Conservation (phyloP, 2,329 filamentous ascomycete genomes). For the Colletotrichum eleusines region DNA sequence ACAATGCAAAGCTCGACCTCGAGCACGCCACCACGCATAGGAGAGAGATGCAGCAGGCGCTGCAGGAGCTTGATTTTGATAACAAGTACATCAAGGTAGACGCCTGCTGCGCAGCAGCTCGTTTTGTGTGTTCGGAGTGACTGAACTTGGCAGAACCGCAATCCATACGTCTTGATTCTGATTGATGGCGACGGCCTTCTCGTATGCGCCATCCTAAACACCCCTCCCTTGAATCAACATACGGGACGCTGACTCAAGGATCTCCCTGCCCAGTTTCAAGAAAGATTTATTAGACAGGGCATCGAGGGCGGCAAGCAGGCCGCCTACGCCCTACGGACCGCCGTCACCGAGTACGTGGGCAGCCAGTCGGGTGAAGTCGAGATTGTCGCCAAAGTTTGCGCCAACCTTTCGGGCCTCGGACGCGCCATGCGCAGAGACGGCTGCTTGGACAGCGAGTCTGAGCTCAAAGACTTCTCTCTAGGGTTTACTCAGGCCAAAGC, state of each 20-base stretch:
- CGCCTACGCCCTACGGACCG: slow-evolving; percentile 61
- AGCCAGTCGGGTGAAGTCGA: slow-evolving; percentile 61
- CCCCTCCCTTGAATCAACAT: slow-evolving; percentile 1
- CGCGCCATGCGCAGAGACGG: slow-evolving; percentile 64
- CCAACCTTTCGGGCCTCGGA: slow-evolving; percentile 64
- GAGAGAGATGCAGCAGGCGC: slow-evolving; percentile 62
- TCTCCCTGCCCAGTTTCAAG: slow-evolving; percentile 63
- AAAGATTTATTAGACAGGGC: slow-evolving; percentile 65
- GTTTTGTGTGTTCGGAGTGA: slow-evolving; percentile 6
- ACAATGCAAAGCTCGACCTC: slow-evolving; percentile 62
- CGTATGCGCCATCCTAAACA: slow-evolving; percentile 51
- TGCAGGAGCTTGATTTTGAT: slow-evolving; percentile 54
- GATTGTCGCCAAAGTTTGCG: slow-evolving; percentile 68
- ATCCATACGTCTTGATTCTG: slow-evolving; percentile 70
- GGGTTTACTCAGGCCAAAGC: slow-evolving; percentile 71
- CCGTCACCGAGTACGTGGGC: slow-evolving; percentile 61
- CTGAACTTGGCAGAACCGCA: slow-evolving; percentile 57
- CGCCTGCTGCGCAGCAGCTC: slow-evolving; percentile 28
- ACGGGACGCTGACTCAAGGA: slow-evolving; percentile 23
- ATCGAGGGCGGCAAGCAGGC: slow-evolving; percentile 67
- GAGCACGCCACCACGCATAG: slow-evolving; percentile 61
- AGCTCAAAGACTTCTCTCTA: slow-evolving; percentile 67
- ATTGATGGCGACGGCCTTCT: slow-evolving; percentile 74
- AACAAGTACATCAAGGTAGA: slow-evolving; percentile 62
- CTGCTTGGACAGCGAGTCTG: slow-evolving; percentile 56